Base-by-base conservation (phyloP, 805 yeast genomes). In the Kregervanrija delftensis region DNA sequence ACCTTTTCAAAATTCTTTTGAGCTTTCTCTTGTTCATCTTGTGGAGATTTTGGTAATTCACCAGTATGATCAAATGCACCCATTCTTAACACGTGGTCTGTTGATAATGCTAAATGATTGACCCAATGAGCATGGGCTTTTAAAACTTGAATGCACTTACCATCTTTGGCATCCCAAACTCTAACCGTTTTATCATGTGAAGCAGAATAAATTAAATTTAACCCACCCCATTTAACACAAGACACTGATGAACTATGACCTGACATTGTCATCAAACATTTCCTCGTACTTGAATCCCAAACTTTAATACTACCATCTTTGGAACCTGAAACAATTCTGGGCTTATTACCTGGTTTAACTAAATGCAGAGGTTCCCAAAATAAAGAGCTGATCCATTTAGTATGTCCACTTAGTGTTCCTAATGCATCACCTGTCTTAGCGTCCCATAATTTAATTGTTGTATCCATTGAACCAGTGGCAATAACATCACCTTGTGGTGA, bases 61-160 rank as follows among this genome's bases (percentile, higher is more conserved):
- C 81, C 81, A 17, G 74, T 75, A 53, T 86, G 88, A 59, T 89
- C 96, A 58, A 77, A 91, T 0, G 96, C 88, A 8, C 99, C 98
- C 52, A 83, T 76, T 54, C 97, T 71, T 43, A 93, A 67, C 0
- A 81, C 95, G 59, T 82, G 83, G 57, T 93, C 99, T 0, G 98
- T 91, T 1, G 96, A 86, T 37, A 93, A 68, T 0, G 96, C 85
- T 47, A 93, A 70, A 65, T 91, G 98, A 62, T 93, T 93, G 40
- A 93, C 93, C 99, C 99, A 93, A 66, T 93, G 99, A 1, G 95
- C 97, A 62, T 93, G 99, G 37, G 93, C 76, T 61, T 81, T 82
- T 52, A 93, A 68, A 3, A 88, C 81, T 60, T 86, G 87, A 32
- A 85, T 71, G 53, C 95, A 78, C 53, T 76, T 77, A 30, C 97